phyloP scores from a whole-genome alignment of 805 yeast genomes.

The Ogataea populi-albae region DNA sequence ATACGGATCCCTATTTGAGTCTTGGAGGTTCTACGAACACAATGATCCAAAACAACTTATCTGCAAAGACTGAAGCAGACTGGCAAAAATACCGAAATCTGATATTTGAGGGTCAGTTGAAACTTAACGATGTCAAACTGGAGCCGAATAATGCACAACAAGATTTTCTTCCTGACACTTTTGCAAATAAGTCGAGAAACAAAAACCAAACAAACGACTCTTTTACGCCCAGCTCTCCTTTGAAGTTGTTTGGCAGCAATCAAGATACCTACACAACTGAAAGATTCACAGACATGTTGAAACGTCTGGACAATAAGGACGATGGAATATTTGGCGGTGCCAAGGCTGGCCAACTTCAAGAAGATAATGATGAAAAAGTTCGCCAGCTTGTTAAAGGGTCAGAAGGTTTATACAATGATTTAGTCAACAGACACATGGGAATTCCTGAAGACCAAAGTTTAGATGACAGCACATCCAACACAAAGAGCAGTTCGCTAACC shows the following conservation, averaged over 20 bases:
- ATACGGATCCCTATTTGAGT: conserved; percentile 20
- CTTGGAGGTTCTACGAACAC: conserved; percentile 21
- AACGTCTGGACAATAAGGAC: conserved; percentile 10
- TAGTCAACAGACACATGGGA: conserved; percentile 13
- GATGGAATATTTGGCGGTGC: not conserved
- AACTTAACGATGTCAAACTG: conserved; percentile 18
- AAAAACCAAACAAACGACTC: conserved; percentile 22
- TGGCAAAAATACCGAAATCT: conserved; percentile 29
- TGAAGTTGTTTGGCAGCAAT: conserved; percentile 29
- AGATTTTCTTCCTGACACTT: conserved; percentile 28
- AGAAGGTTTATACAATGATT: conserved; percentile 19
- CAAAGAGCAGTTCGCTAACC: conserved; percentile 16
- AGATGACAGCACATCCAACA: not conserved
- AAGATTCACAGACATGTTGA: conserved; percentile 26
- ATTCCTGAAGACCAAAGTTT: not conserved
- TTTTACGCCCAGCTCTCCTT: conserved; percentile 29
- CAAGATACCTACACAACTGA: conserved; percentile 33
- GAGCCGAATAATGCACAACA: conserved; percentile 18
- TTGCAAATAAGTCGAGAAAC: conserved; percentile 25
- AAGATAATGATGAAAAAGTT: conserved; percentile 10
- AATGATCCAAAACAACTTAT: conserved; percentile 19
- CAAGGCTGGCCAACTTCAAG: conserved; percentile 5
- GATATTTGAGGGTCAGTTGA: conserved; percentile 21
- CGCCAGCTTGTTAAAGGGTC: conserved; percentile 22
- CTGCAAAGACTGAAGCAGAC: conserved; percentile 26